Base-by-base conservation (phyloP, 108 stramenopile species). In the Cyclotella baltica region DNA sequence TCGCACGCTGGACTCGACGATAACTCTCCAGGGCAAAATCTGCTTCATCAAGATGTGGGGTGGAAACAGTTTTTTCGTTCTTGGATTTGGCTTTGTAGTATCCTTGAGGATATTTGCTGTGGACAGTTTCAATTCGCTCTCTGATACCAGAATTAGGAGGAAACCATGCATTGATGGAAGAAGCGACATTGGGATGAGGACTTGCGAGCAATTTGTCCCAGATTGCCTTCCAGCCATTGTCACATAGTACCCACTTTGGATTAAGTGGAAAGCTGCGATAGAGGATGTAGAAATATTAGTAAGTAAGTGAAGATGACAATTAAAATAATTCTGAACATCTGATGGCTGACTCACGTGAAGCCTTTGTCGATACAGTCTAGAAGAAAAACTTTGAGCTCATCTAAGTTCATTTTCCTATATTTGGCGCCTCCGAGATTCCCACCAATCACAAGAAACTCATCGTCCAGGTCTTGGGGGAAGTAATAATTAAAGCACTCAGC, bases 381-480 rank as follows among this genome's bases (percentile, higher is more conserved):
- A 30, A 92, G 77, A 56, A 92, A 79, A 23, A 30, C 51, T 56
- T 89, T 88, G 3, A 89, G 72, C 65, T 88, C 86, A 31, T 77
- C 43, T 20, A 87, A 79, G 43, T 80, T 85, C 71, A 92, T 85
- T 51, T 92, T 89, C 64, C 85, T 87, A 78, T 76, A 80, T 20
- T 76, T 81, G 10, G 64, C 81, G 19, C 64, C 81, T 58, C 79
- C 86, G 58, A 77, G 70, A 51, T 71, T 62, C 36, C 80, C 79
- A 33, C 79, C 78, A 69, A 92, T 85, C n/a, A 90, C 75, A 16
- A 92, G 69, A 38, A 46, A 64, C 31, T 80, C 82, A 0, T 92
- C 89, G 73, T 92, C 91, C 40, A 92, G 74, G 70, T 90, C 88
- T 83, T 92, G 91, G 38, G 91, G 91, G 62, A 92, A 92, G 55